Conservation (phyloP, 805 yeast species). For the Saccharomycodes ludwigii region DNA sequence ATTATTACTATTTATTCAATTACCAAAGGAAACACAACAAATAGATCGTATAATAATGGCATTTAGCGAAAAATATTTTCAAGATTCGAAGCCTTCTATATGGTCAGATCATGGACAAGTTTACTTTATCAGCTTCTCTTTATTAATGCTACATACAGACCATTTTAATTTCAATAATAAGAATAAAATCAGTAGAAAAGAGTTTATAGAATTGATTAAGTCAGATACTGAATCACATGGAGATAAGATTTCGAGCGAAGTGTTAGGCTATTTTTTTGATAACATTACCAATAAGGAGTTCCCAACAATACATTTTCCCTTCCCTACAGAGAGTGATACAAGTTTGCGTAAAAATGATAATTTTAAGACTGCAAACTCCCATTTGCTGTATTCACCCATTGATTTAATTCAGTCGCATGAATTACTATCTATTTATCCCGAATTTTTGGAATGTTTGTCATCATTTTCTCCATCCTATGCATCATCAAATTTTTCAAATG, state of each 20-base stretch:
- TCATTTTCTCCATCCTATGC: too few relatives aligned
- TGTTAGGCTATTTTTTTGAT: constrained; percentile 49
- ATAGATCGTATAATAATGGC: constrained; percentile 54
- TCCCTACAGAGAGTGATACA: not conserved
- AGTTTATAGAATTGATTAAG: constrained; percentile 39
- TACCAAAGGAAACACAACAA: constrained; percentile 68
- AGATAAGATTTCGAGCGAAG: constrained; percentile 26
- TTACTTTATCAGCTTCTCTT: constrained; percentile 49
- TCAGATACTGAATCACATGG: constrained; percentile 20
- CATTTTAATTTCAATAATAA: constrained; percentile 55
- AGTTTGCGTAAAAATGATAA: too few relatives aligned
- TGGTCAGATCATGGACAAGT: constrained; percentile 38
- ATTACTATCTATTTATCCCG: too few relatives aligned
- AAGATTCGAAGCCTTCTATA: constrained; percentile 14
- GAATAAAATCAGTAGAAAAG: constrained; percentile 52
- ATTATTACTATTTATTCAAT: constrained; percentile 41
- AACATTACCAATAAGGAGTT: constrained; percentile 53
- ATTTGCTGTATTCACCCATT: constrained; percentile 19
- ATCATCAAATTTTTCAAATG: too few relatives aligned
- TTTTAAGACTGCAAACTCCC: too few relatives aligned
- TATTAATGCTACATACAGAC: constrained; percentile 66
- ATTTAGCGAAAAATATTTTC: constrained; percentile 41
- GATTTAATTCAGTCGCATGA: too few relatives aligned
- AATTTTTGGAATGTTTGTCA: too few relatives aligned
- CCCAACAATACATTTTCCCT: constrained; percentile 15